Evolutionary conservation across 202 grass and related monocot species (phyloP).

Genomic region (Carex sylvatica): DNA sequence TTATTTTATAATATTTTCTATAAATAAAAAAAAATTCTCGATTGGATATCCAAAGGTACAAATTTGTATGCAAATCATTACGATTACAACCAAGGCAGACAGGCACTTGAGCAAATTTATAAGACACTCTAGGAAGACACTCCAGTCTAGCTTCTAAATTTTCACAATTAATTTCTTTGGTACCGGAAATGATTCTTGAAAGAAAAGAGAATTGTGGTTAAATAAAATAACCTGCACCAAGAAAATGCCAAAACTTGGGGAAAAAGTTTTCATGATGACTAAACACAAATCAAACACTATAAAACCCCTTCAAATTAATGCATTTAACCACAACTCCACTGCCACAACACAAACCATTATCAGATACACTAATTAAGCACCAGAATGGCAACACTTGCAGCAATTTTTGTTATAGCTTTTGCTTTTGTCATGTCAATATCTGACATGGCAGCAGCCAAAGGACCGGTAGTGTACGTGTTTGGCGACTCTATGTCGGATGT

Average conservation of each 20-base stretch:
- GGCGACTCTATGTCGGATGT: conserved; percentile 93
- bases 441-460: not conserved
- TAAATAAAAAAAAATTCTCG: too few relatives aligned
- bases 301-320: conserved; percentile 23
- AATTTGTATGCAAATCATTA: too few relatives aligned
- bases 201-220: conserved; percentile 19
- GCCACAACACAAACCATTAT: not conserved
- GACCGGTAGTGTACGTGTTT: conserved; percentile 68
- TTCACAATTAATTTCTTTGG: not conserved
- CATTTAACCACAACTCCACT: conserved; percentile 23
- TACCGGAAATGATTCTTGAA: conserved; percentile 16
- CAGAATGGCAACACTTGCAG: conserved; percentile 39
- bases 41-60: too few relatives aligned
- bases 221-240: not conserved
- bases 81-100: too few relatives aligned
- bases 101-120: not conserved
- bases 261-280: conserved; percentile 24
- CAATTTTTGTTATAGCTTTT: conserved; percentile 19
- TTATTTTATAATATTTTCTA: too few relatives aligned
- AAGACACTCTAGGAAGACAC: not conserved
- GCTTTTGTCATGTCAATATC: conserved; percentile 18
- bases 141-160: conserved; percentile 9
- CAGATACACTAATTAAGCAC: not conserved
- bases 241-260: conserved; percentile 50
- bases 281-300: conserved; percentile 44